A percentile compares a stretch with the other conserved stretches of the same genome.
phyloP scores from a whole-genome alignment of 208 protist genomes.

The Angomonas desouzai region DNA sequence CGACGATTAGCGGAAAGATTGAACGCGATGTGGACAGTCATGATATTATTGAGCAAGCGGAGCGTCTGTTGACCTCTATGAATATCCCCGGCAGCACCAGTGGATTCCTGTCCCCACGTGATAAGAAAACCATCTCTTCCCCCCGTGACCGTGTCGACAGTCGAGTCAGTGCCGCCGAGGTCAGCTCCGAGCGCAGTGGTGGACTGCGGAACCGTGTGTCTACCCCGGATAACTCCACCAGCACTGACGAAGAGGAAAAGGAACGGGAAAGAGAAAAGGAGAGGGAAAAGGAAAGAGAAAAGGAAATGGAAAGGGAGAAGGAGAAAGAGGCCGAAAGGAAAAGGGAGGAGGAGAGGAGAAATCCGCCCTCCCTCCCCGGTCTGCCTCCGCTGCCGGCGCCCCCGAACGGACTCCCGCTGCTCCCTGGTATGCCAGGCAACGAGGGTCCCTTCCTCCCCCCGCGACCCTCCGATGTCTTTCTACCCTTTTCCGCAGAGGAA shows the following conservation, averaged over 20 bases:
- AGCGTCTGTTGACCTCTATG: constrained; percentile 21
- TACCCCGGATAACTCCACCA: background rate
- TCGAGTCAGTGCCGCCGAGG: constrained; percentile 8
- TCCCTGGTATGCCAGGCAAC: constrained; percentile 50
- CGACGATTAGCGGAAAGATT: constrained; percentile 27
- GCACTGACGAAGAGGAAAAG: too few species aligned
- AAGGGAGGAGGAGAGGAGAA: background rate
- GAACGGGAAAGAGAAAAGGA: too few species aligned
- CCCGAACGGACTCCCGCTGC: constrained; percentile 24
- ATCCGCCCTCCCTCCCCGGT: constrained; percentile 19
- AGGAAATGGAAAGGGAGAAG: constrained; percentile 7
- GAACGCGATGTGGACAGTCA: background rate
- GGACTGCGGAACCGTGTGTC: background rate
- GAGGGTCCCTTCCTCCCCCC: constrained; percentile 42
- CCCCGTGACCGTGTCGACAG: too few species aligned
- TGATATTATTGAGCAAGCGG: constrained; percentile 40
- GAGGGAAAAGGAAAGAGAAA: background rate
- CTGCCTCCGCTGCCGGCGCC: constrained; percentile 28
- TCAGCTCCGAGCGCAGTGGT: background rate
- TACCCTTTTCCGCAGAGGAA: constrained; percentile 4
- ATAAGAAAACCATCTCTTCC: background rate
- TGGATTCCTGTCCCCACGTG: background rate
- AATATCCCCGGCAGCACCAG: background rate
- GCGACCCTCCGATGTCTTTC: constrained; percentile 1
- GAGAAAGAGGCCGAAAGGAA: background rate